Evolutionary conservation across 169 alveolate genomes (phyloP).

Genomic region (Cryptosporidium ryanae): DNA sequence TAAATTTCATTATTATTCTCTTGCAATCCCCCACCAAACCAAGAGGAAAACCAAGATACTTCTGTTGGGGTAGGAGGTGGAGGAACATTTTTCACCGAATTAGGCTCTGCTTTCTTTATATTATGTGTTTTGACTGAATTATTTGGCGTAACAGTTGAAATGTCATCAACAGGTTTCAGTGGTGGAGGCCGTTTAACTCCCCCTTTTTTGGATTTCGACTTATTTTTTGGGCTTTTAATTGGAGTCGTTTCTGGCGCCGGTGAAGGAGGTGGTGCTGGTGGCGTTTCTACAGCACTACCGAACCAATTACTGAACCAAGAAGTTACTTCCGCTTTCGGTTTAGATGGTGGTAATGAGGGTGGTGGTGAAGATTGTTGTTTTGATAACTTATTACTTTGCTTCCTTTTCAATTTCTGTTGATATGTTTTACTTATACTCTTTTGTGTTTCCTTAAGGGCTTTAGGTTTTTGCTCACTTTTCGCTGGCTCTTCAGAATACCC

Average conservation of each 20-base stretch:
- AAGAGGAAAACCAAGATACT: background rate
- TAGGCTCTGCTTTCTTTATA: background rate
- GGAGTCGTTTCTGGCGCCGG: conserved; percentile 3
- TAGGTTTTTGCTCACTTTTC: background rate
- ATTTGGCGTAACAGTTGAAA: too few species aligned
- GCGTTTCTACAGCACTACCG: conserved; percentile 1
- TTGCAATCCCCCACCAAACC: background rate
- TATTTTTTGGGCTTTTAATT: background rate
- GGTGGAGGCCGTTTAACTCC: too few species aligned
- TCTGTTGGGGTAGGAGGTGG: background rate
- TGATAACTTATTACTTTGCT: background rate
- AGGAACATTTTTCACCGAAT: background rate
- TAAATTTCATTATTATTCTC: background rate
- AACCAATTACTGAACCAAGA: conserved; percentile 72
- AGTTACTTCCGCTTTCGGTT: conserved; percentile 6
- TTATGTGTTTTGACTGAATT: too few species aligned
- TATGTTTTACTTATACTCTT: conserved; percentile 14
- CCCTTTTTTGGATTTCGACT: background rate
- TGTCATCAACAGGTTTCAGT: too few species aligned
- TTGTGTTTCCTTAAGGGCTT: conserved; percentile 17
- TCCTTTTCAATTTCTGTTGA: conserved; percentile 40
- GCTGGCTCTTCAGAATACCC: conserved; percentile 24
- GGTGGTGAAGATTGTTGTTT: background rate
- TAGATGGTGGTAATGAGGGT: conserved; percentile 10
- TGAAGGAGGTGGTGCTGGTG: conserved; percentile 41